Evolutionary conservation across 2,329 filamentous ascomycete genomes (phyloP), one percentile per base, ranked within the genome.

Genomic region (Apiospora saccharicola): DNA sequence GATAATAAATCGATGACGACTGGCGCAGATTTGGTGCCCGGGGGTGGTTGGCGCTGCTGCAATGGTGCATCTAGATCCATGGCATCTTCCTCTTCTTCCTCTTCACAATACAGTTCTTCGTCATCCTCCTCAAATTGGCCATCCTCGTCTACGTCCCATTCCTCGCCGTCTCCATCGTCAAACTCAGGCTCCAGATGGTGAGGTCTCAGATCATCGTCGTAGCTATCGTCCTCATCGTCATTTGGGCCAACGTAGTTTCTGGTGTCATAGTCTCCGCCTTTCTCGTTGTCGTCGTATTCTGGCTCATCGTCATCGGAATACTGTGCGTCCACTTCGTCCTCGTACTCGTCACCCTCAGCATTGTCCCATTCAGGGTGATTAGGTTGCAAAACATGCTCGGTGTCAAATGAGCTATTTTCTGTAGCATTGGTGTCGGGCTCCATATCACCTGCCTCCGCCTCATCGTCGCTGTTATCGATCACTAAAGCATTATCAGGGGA

Each of bases 221-320:
- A 75, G 53, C 76, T 79, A 69, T 79, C 80, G 26, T 81, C 80
- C 44, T 81, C 79, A 49, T 81, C 80, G 47, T 81, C 79, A 67
- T 77, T 76, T 53, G 78, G 79, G 3, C 75, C 75, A 26, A 74
- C 71, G 53, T 81, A 80, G 70, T 78, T 79, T 34, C 78, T 75
- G 14, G 77, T 78, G 68, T 81, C 78, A 69, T 81, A 80, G 46
- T 81, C 79, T 14, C 79, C 79, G 37, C 79, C 79, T 46, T 79
- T 79, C 69, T 80, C 79, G 10, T 79, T 75, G 16, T 72, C 74
- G 34, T 80, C 78, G 41, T 80, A 80, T 70, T 78, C 79, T 22
- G 74, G 75, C 67, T 79, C 73, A 1, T 75, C 75, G 1, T 73
- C 73, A 12, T 75, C 73, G 1, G 73, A 74, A 49, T 71, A 1